Base-by-base conservation (phyloP, 345 rosid species). In the Eutrema heterophyllum region DNA sequence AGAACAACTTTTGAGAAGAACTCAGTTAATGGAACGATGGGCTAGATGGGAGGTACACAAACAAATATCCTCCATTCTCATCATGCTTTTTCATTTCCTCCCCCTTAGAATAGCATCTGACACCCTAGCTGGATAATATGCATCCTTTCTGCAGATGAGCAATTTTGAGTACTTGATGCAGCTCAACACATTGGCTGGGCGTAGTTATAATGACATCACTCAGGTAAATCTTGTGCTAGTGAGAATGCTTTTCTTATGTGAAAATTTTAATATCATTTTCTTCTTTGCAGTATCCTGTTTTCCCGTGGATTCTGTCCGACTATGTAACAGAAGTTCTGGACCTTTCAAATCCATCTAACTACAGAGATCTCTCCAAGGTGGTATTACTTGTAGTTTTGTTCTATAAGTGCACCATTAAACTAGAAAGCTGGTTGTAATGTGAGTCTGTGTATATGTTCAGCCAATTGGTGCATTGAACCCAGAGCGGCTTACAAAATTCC, bases 131-230 rank as follows among this genome's bases (percentile, higher is more conserved):
- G 36, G 46, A 51, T 52, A 51, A 57, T 53, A 9, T 44, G 14
- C 49, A 64, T 73, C 35, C 3, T 24, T 56, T 70, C 12, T 85
- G 81, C 92, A 95, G 99, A 95, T 92, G 73, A 92, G 96, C 91
- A 95, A 95, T 82, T 95, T 95, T 79, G 98, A 95, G 72, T 95
- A 95, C 78, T 78, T 95, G 65, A 92, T 95, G 96, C 90, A 86
- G 70, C 86, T 95, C 71, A 95, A 95, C 73, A 95, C 97, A 68
- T 80, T 95, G 83, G 92, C 98, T 71, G 99, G 99, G 46, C 97
- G 97, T 67, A 88, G 92, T 80, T 95, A 88, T 83, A 95, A 90
- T 83, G 99, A 95, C 82, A 90, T 95, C 75, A 92, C 96, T 80
- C 99, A 95, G 88, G 99, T 90, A 68, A 55, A 52, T 52, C 50